Base-by-base conservation (phyloP, 1,139 yeast genomes). In the Taphrina sp. region DNA sequence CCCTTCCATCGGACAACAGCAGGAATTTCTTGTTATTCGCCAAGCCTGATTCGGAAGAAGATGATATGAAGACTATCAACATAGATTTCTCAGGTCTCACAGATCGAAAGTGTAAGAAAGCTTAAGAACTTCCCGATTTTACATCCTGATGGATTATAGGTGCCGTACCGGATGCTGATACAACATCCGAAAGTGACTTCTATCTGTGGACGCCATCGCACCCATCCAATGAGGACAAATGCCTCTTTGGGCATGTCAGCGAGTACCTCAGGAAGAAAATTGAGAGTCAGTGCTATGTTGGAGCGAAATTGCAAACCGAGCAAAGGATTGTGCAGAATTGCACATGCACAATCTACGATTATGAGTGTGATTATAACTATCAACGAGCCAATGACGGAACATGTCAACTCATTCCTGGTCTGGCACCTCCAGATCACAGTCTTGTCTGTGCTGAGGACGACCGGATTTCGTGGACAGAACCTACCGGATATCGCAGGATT, bases 181-280 rank as follows among this genome's bases (percentile, higher is more conserved):
- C 92, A 64, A 88, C 85, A 68, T 92, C 96, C n/a, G n/a, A n/a
- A n/a, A n/a, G n/a, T n/a, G 99, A 94, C 67, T 92, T 80, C 66
- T 95, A 83, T 63, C 83, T 80, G 64, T 85, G 95, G 88, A 71
- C 85, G 0, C 94, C 96, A 16, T 74, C 74, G 37, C 87, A 84
- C 64, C 92, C 95, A 7, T 72, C 72, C 54, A 73, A 76, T 2
- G 60, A 57, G 17, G 81, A 78, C 56, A 73, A 75, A 47, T 92
- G 99, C 71, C 70, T 94, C 62, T 90, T 92, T 72, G 98, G 99
- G 2, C 97, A 87, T 64, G 85, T 85, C 66, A 77, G 88, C 0
- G 76, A 76, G 63, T 92, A 87, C 66, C 76, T 85, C 63, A 82
- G 95, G 64, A 83, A 94, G 68, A 78, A 78, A 1, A 70, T 76